These are phyloP conservation scores for Cyberlindnera misumaiensis DNA, from an alignment of 805 yeast genomes.

Conservation along the genomic window DNA sequence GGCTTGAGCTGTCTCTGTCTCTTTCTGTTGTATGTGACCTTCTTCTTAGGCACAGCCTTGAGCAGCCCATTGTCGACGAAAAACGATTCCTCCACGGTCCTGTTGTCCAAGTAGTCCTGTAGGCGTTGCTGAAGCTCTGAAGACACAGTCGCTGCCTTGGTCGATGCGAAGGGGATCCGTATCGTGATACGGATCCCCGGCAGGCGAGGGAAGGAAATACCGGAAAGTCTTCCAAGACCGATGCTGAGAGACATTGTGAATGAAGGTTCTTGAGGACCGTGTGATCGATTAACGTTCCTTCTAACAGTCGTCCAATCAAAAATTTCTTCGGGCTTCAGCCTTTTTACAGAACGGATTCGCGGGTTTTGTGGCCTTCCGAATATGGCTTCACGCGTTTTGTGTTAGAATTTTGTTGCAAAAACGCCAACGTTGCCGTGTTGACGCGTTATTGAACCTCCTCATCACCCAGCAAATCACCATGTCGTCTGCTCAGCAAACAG, in stretches of 20 bases:
- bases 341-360: neutral
- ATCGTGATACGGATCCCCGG: slow-evolving; percentile 21
- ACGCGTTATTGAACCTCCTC: too few relatives aligned
- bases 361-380: neutral
- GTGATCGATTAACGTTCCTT: neutral
- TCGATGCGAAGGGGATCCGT: slow-evolving; percentile 17
- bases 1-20: slow-evolving; percentile 80
- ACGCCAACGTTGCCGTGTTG: slow-evolving; percentile 7
- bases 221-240: slow-evolving; percentile 14
- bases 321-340: neutral
- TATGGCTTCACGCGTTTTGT: slow-evolving; percentile 13
- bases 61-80: slow-evolving; percentile 65
- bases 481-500: slow-evolving; percentile 7
- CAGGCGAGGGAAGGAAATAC: slow-evolving; percentile 18
- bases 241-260: slow-evolving; percentile 17
- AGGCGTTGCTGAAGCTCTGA: slow-evolving; percentile 19
- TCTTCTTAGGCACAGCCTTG: slow-evolving; percentile 91
- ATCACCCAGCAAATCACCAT: slow-evolving; percentile 4
- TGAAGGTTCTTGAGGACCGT: neutral
- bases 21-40: slow-evolving; percentile 78
- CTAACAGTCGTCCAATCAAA: neutral
- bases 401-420: slow-evolving; percentile 10
- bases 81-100: slow-evolving; percentile 26
- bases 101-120: slow-evolving; percentile 24
- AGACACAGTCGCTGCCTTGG: slow-evolving; percentile 3